These are phyloP conservation scores for Cyclotella baltica DNA, from an alignment of 108 stramenopile genomes.

Conservation along the genomic window DNA sequence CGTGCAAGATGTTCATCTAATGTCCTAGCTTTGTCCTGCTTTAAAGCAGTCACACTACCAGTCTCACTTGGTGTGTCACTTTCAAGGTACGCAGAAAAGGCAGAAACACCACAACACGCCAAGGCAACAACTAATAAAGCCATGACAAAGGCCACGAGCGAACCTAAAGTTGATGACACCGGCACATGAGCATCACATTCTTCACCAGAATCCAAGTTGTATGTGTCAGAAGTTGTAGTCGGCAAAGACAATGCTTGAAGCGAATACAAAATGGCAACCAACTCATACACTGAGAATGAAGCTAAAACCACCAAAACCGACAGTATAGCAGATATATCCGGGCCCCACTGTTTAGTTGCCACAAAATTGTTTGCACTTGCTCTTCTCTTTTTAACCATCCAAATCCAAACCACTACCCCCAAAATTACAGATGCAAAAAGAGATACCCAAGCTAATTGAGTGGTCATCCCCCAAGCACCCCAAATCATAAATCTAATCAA, in stretches of 20 bases:
- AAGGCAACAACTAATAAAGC: background rate
- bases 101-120: background rate
- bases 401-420: background rate
- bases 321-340: slow-evolving; percentile 15
- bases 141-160: background rate
- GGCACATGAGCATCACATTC: slow-evolving; percentile 6
- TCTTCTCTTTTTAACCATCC: background rate
- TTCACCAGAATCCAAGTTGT: background rate
- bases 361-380: background rate
- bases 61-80: background rate
- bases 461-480: background rate
- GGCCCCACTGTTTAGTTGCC: slow-evolving; percentile 10
- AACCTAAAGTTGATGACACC: background rate
- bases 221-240: background rate
- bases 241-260: slow-evolving; percentile 11
- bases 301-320: slow-evolving; percentile 34
- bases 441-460: background rate
- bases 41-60: background rate
- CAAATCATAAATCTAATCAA: background rate
- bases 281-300: slow-evolving; percentile 35
- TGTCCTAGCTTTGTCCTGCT: background rate
- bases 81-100: background rate
- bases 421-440: background rate
- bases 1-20: background rate
- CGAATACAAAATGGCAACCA: slow-evolving; percentile 23